phyloP scores from a whole-genome alignment of 768 basidiomycete genomes.

The Gymnopilus dilepis region DNA sequence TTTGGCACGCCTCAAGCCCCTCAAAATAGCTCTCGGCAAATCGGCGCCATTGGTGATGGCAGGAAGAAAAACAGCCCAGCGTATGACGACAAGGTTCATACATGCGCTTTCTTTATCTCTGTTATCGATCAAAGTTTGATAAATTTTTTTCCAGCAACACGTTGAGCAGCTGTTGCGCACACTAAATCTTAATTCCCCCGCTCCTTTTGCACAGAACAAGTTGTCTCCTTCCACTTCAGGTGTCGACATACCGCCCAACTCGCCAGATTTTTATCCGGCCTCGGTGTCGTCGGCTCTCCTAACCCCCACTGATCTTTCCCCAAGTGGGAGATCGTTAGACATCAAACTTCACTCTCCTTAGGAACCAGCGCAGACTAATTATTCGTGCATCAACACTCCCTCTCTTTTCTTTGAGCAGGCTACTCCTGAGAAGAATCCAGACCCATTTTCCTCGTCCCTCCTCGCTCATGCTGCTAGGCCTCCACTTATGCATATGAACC shows the following conservation, averaged over 20 bases:
- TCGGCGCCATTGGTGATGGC: constrained; percentile 84
- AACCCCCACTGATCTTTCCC: constrained; percentile 78
- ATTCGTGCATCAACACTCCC: constrained; percentile 51
- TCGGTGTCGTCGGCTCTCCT: constrained; percentile 73
- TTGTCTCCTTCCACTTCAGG: constrained; percentile 46
- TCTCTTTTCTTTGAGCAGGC: constrained; percentile 47
- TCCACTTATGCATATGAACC: constrained; percentile 30
- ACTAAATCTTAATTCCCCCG: constrained; percentile 80
- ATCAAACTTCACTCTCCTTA: constrained; percentile 58
- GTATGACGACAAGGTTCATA: constrained; percentile 57
- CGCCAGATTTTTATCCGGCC: constrained; percentile 76
- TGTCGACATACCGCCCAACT: constrained; percentile 52
- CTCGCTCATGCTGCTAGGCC: constrained; percentile 25
- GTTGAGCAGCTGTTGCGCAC: constrained; percentile 83
- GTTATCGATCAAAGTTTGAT: constrained; percentile 29
- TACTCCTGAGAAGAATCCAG: constrained; percentile 32
- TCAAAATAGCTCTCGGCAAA: constrained; percentile 41
- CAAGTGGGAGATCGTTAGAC: constrained; percentile 62
- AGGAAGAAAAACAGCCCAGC: constrained; percentile 66
- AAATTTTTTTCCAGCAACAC: constrained; percentile 37
- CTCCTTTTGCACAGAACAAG: constrained; percentile 47
- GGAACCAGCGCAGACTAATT: constrained; percentile 46
- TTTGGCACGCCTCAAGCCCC: constrained; percentile 54
- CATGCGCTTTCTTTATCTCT: constrained; percentile 18
- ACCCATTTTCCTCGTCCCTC: constrained; percentile 25